These are phyloP conservation scores for Aspergillus unguis DNA, from an alignment of 2,329 filamentous ascomycete species.

Conservation along the genomic window DNA sequence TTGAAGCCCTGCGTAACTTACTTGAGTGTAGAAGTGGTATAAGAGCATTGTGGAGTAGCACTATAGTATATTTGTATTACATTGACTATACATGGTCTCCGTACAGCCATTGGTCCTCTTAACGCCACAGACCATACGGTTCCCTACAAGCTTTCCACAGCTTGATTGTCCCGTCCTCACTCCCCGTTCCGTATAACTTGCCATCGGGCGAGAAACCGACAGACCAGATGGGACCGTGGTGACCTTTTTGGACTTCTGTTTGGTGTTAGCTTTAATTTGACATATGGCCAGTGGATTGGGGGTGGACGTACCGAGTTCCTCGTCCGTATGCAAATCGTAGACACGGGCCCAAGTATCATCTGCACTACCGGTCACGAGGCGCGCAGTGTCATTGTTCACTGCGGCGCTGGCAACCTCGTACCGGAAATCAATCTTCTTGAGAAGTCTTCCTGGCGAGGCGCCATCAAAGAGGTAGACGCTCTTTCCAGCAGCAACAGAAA, in stretches of 20 bases:
- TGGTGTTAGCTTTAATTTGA: slow-evolving; percentile 4
- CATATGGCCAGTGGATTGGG: background rate
- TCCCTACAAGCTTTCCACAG: slow-evolving; percentile 69
- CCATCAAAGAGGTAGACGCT: slow-evolving; percentile 90
- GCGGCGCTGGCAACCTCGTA: slow-evolving; percentile 91
- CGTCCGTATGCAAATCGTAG: slow-evolving; percentile 79
- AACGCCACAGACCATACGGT: slow-evolving; percentile 65
- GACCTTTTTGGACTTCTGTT: slow-evolving; percentile 86
- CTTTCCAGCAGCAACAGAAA: slow-evolving; percentile 92
- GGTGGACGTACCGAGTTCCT: slow-evolving; percentile 62
- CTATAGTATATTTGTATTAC: background rate
- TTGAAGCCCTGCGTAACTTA: no score
- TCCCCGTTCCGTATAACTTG: slow-evolving; percentile 92
- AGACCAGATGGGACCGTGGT: slow-evolving; percentile 97
- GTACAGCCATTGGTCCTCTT: background rate
- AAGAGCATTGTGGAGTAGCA: no score
- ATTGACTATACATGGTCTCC: background rate
- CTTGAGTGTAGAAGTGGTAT: no score
- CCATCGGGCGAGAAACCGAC: slow-evolving; percentile 92
- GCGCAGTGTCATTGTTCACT: slow-evolving; percentile 74
- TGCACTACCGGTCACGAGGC: slow-evolving; percentile 85
- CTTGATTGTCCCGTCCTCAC: slow-evolving; percentile 97
- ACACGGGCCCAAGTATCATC: slow-evolving; percentile 96
- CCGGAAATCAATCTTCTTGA: slow-evolving; percentile 76
- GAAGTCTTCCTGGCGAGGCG: slow-evolving; percentile 59